phyloP scores from a whole-genome alignment of 116 monocot genomes.

The Zostera marina region DNA sequence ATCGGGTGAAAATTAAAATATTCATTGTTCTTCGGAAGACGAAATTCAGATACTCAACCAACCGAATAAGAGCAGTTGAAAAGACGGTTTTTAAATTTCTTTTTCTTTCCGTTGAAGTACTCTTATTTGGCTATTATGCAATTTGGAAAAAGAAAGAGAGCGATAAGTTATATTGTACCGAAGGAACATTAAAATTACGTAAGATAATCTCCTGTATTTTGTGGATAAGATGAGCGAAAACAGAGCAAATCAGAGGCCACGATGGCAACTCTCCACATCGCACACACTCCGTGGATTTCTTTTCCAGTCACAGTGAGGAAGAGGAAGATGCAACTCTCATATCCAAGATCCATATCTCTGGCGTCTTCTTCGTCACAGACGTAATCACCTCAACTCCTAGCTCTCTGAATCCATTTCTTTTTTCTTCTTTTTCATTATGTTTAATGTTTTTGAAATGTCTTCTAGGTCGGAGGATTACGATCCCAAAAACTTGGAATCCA shows the following conservation, averaged over 20 bases:
- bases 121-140: not conserved
- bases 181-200: too few species aligned
- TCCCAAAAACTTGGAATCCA: conserved; percentile 3
- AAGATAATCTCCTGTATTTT: too few species aligned
- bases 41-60: too few species aligned
- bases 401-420: not conserved
- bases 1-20: too few species aligned
- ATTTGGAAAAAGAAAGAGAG: too few species aligned
- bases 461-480: conserved; percentile 4
- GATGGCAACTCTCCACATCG: not conserved
- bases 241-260: not conserved
- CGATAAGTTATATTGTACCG: too few species aligned
- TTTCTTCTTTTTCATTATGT: not conserved
- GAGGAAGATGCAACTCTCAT: not conserved
- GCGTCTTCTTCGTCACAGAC: not conserved
- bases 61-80: too few species aligned
- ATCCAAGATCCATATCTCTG: not conserved
- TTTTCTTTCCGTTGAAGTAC: not conserved
- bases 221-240: too few species aligned
- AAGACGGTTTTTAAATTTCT: conserved; percentile 6
- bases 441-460: not conserved
- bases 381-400: not conserved
- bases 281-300: not conserved
- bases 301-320: not conserved
- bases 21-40: too few species aligned